These are phyloP conservation scores for Xerocomellus chrysenteron DNA, from an alignment of 768 basidiomycete species.

Conservation along the genomic window DNA sequence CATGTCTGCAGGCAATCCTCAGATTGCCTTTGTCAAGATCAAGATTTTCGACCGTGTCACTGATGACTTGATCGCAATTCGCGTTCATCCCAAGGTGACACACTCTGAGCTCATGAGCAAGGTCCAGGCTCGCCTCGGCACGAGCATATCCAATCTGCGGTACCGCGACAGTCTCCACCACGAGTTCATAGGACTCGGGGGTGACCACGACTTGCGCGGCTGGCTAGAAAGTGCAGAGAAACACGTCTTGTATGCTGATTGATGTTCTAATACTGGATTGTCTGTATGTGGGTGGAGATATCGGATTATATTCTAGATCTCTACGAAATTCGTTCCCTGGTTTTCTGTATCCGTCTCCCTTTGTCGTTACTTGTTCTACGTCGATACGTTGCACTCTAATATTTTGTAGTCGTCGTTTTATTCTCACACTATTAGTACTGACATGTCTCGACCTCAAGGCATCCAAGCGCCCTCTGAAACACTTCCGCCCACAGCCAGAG, in stretches of 20 bases:
- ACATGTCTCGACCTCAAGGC: slow-evolving; percentile 42
- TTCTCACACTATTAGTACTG: background rate
- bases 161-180: slow-evolving; percentile 75
- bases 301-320: slow-evolving; percentile 30
- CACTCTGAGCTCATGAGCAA: slow-evolving; percentile 88
- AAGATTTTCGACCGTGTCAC: slow-evolving; percentile 94
- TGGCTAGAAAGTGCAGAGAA: slow-evolving; percentile 84
- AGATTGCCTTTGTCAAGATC: slow-evolving; percentile 94
- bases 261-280: slow-evolving; percentile 17
- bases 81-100: slow-evolving; percentile 90
- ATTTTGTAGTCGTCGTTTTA: background rate
- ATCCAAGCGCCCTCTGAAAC: slow-evolving; percentile 47
- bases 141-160: slow-evolving; percentile 63
- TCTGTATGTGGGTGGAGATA: slow-evolving; percentile 8
- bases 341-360: slow-evolving; percentile 7
- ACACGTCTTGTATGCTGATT: slow-evolving; percentile 81
- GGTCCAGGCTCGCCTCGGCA: slow-evolving; percentile 82
- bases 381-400: slow-evolving; percentile 13
- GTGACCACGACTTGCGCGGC: slow-evolving; percentile 59
- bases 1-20: slow-evolving; percentile 74
- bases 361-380: slow-evolving; percentile 1
- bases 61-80: slow-evolving; percentile 95
- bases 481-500: slow-evolving; percentile 80
- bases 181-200: slow-evolving; percentile 59
- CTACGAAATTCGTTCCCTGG: slow-evolving; percentile 21